Evolutionary conservation across 2,329 filamentous ascomycete genomes (phyloP).

Genomic region (Scleromitrula shiraiana): DNA sequence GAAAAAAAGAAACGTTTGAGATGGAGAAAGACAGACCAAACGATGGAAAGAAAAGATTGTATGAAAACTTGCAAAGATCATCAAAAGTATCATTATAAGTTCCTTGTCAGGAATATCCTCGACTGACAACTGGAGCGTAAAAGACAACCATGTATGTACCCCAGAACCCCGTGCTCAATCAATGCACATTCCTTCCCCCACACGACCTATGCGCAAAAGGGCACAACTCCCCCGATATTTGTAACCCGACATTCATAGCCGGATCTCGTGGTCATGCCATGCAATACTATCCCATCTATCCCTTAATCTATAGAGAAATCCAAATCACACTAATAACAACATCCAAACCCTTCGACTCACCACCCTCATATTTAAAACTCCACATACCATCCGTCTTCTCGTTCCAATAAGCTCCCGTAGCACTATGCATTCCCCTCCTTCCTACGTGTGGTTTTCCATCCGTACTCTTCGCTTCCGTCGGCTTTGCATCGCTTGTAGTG

Average conservation of each 20-base stretch:
- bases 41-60: not conserved
- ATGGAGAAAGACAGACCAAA: too few species aligned
- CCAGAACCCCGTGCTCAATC: not conserved
- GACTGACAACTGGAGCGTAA: constrained; percentile 4
- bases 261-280: not conserved
- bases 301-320: constrained; percentile 37
- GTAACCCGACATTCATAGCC: not conserved
- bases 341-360: constrained; percentile 58
- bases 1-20: too few species aligned
- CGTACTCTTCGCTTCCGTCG: constrained; percentile 40
- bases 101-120: not conserved
- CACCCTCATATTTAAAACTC: constrained; percentile 76
- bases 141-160: not conserved
- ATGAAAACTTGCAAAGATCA: constrained; percentile 1
- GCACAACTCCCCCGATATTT: not conserved
- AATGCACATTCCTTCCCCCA: not conserved
- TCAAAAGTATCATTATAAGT: constrained; percentile 5
- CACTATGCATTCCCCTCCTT: constrained; percentile 82
- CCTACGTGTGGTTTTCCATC: constrained; percentile 67
- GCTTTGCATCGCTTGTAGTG: constrained; percentile 45
- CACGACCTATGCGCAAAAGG: not conserved
- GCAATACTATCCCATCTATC: not conserved
- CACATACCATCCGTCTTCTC: constrained; percentile 86
- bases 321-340: constrained; percentile 69
- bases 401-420: constrained; percentile 82